Evolutionary conservation across 179 eudicot species (phyloP), one percentile per base, ranked within the genome.

Genomic region (Camellia oleifera): DNA sequence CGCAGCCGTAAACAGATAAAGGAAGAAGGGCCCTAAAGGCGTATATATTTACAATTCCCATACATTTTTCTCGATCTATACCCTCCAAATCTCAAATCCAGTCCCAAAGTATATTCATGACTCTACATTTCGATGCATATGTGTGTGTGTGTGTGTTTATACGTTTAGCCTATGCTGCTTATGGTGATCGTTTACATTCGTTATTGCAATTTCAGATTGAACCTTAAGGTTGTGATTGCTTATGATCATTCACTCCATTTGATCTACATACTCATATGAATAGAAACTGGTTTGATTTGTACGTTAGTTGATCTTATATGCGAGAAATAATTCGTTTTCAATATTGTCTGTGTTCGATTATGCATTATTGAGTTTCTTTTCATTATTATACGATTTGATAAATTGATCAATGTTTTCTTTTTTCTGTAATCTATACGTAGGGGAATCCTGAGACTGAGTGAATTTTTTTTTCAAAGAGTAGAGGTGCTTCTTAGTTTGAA

Each of bases 71-170:
- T 61, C 78, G 0, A 42, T 20, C 45, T 44, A 26, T 69, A 7
- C 4, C 42, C 75, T 78, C 45, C 42, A n/a, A n/a, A 57, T 26
- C 50, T 46, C 72, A 40, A 78, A 67, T 54, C 74, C 42, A 78
- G 4, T 40, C 64, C 20, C 42, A 45, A 78, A 75, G 81, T 78
- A 69, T 58, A 70, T 78, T 45, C 75, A 57, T 4, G 7, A 57
- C 3, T 69, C 69, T 18, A 20, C 73, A 52, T 52, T 50, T 23
- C 0, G 17, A 8, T 9, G 26, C 26, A 63, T 17, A 3, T 60
- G 15, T 2, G 32, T 14, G 3, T 4, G 4, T 18, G 20, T 18
- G 17, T 40, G 48, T 17, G 13, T 74, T 20, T 5, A 13, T 56
- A 26, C 7, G 9, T 1, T 54, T 13, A 72, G 60, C 32, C 50